Base-by-base conservation (phyloP, 352 stramenopile species). In the Elongisporangium anandrum region DNA sequence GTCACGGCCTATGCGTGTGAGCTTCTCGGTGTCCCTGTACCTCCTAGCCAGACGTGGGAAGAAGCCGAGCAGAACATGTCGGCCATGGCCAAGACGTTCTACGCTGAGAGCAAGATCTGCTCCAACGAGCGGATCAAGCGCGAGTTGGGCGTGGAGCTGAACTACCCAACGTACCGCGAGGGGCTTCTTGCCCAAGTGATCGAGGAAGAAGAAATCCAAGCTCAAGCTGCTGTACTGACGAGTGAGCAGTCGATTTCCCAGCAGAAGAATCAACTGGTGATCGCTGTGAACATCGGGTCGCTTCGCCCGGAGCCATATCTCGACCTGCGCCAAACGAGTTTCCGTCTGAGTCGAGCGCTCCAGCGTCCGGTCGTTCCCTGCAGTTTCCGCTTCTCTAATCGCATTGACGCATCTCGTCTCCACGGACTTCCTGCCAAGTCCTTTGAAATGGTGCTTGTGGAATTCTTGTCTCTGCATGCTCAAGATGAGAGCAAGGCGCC, bases 1-100 rank as follows among this genome's bases (percentile, higher is more conserved):
- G 88, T 96, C 13, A 89, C 76, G 10, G 79, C 83, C 0, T 95
- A 84, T 59, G 85, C 82, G 7, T 92, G 83, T 58, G 77, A 92
- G 54, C 57, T 96, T 15, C 54, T 95, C 54, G 72, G 72, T 0
- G 54, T 90, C 9, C 56, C 72, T 0, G 72, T 90, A 9, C 61
- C 75, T 52, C 69, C 73, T 0, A 74, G 73, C 56, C 75, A 81
- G 52, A 73, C 75, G 17, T 96, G 85, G 83, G 87, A 90, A 57
- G 79, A 92, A 47, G 85, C 75, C 0, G 73, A 85, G 56, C 61
- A 68, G 20, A 76, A 68, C n/a, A 95, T 96, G 86, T 92, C 76
- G 49, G 76, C 81, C 6, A 95, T 96, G 81, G 85, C 78, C 57
- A 89, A 90, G 61, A 87, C 73, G 10, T 96, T 96, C 59, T 96